Conservation (phyloP, 176 grass and related monocot species). For the Melocanna baccifera region DNA sequence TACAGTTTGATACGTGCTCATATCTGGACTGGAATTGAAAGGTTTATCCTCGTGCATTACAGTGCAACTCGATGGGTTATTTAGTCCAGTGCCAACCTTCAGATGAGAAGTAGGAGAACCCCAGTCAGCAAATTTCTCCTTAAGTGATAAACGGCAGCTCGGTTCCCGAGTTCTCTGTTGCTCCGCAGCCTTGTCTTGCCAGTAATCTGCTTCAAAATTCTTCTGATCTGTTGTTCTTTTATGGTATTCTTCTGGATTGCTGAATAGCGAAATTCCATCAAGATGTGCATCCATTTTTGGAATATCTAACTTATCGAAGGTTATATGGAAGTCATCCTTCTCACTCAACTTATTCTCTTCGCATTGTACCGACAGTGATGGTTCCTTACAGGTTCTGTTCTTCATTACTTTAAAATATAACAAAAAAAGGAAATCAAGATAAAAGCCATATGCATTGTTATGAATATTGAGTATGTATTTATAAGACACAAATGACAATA, state of each 20-base stretch:
- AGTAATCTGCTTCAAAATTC: slow-evolving; percentile 38
- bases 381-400: slow-evolving; percentile 31
- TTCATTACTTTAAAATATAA: slow-evolving; percentile 33
- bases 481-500: no score
- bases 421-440: slow-evolving; percentile 9
- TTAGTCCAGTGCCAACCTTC: slow-evolving; percentile 23
- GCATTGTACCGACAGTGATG: slow-evolving; percentile 26
- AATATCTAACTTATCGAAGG: slow-evolving; percentile 39
- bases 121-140: slow-evolving; percentile 46
- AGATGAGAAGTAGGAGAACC: slow-evolving; percentile 26
- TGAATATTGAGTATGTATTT: no score
- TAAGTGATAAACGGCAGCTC: slow-evolving; percentile 42
- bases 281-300: slow-evolving; percentile 34
- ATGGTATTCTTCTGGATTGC: slow-evolving; percentile 26
- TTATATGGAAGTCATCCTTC: slow-evolving; percentile 39
- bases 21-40: slow-evolving; percentile 27
- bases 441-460: neutral
- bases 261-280: slow-evolving; percentile 30
- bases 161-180: slow-evolving; percentile 37
- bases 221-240: slow-evolving; percentile 25
- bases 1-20: slow-evolving; percentile 25
- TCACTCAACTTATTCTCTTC: slow-evolving; percentile 29
- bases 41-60: slow-evolving; percentile 17
- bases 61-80: slow-evolving; percentile 20
- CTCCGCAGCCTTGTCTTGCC: slow-evolving; percentile 22